Conservation (phyloP, 768 basidiomycete species). For the Terana coerulea region DNA sequence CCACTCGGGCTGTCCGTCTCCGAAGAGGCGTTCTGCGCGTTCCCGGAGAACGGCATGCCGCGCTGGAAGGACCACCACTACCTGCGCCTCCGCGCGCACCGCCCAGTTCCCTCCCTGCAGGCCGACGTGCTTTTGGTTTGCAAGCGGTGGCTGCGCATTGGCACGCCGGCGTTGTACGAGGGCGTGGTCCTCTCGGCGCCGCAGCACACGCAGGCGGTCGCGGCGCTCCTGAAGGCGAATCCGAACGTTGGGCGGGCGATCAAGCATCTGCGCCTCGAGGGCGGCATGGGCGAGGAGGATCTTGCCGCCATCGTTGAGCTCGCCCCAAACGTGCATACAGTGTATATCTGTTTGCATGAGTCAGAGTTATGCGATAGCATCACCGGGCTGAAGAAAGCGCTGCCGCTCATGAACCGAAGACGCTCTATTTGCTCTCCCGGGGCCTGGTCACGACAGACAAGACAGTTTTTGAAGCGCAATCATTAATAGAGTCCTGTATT, state of each 20-base stretch:
- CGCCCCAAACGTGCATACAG: not conserved
- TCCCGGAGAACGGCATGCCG: not conserved
- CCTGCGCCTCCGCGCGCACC: too few relatives aligned
- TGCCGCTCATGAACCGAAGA: too few relatives aligned
- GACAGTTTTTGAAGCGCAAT: too few relatives aligned
- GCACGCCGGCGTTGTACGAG: not conserved
- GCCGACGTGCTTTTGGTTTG: conserved; percentile 1
- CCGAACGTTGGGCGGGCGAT: not conserved
- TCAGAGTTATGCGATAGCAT: too few relatives aligned
- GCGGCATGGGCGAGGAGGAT: not conserved
- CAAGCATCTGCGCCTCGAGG: not conserved
- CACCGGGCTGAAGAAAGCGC: too few relatives aligned
- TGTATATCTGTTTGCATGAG: too few relatives aligned
- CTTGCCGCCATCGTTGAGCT: not conserved
- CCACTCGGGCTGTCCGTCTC: too few relatives aligned
- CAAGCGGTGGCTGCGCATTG: conserved; percentile 4
- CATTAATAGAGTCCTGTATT: too few relatives aligned
- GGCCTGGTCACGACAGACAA: too few relatives aligned
- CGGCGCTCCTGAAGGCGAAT: not conserved
- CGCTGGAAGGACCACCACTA: not conserved
- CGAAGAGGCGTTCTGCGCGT: not conserved
- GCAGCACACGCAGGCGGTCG: not conserved
- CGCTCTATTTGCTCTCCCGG: too few relatives aligned
- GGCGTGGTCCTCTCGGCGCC: not conserved
- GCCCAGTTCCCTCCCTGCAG: not conserved